Evolutionary conservation across 805 yeast genomes (phyloP).

Genomic region (Schwanniomyces vanrijiae): DNA sequence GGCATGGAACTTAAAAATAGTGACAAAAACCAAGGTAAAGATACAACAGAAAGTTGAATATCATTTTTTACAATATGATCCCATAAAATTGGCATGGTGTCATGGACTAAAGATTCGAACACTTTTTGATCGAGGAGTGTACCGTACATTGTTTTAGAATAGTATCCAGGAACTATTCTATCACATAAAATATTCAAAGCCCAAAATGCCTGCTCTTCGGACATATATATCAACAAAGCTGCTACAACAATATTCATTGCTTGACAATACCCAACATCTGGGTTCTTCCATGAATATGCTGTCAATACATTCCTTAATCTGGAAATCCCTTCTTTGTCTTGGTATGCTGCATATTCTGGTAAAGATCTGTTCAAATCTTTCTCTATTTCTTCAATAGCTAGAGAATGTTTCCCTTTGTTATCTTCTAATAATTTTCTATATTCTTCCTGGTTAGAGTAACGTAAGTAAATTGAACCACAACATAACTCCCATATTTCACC

Average conservation of each 20-base stretch:
- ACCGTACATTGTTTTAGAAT: conserved; percentile 97
- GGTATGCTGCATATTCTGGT: conserved; percentile 96
- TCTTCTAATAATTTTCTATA: conserved; percentile 60
- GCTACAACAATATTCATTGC: conserved; percentile 96
- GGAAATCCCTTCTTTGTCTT: conserved; percentile 78
- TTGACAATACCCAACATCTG: conserved; percentile 97
- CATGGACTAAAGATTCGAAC: conserved; percentile 84
- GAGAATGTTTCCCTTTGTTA: conserved; percentile 62
- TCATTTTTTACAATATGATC: conserved; percentile 76
- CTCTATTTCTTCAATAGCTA: conserved; percentile 94
- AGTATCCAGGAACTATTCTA: conserved; percentile 88
- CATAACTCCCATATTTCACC: conserved; percentile 97
- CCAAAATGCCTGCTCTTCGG: conserved; percentile 98
- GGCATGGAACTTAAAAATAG: conserved; percentile 93
- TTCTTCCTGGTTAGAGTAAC: conserved; percentile 61
- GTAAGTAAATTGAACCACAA: conserved; percentile 77
- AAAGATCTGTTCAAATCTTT: conserved; percentile 91
- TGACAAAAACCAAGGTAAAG: conserved; percentile 95
- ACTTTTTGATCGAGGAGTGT: conserved; percentile 92
- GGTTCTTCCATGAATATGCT: conserved; percentile 95
- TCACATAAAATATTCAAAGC: conserved; percentile 79
- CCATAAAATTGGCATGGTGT: conserved; percentile 86
- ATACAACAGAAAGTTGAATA: conserved; percentile 88
- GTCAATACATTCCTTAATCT: conserved; percentile 84
- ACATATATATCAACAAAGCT: conserved; percentile 75